phyloP scores from a whole-genome alignment of 2,329 filamentous ascomycete species.

The Fusarium proliferatum region DNA sequence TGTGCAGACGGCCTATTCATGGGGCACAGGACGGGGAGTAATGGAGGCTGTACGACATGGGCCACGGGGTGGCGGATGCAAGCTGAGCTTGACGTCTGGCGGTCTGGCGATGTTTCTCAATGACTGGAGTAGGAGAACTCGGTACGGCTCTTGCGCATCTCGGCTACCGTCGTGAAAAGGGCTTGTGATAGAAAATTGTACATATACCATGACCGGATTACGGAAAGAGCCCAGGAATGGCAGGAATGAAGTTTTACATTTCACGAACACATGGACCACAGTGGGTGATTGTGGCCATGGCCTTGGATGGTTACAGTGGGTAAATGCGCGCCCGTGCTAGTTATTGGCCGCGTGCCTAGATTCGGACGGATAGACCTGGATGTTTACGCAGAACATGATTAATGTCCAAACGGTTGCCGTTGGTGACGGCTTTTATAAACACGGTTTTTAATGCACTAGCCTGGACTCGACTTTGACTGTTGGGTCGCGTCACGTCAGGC shows the following conservation, averaged over 20 bases:
- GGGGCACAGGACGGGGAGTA: constrained; percentile 41
- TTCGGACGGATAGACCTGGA: neutral
- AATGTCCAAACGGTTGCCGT: constrained; percentile 34
- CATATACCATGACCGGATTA: constrained; percentile 55
- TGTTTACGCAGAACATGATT: constrained; percentile 8
- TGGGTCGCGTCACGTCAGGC: constrained; percentile 8
- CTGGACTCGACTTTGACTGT: constrained; percentile 1
- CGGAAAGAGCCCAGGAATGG: constrained; percentile 44
- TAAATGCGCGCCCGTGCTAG: neutral
- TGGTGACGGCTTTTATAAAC: constrained; percentile 23
- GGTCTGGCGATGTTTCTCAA: constrained; percentile 31
- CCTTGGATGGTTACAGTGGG: neutral
- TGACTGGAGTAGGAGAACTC: constrained; percentile 31
- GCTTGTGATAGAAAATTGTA: constrained; percentile 53
- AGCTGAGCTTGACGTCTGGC: constrained; percentile 43
- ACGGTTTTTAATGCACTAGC: constrained; percentile 8
- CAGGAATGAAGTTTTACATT: constrained; percentile 47
- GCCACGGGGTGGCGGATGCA: constrained; percentile 31
- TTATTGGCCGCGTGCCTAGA: neutral
- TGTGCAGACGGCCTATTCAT: constrained; percentile 42
- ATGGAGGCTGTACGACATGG: constrained; percentile 39
- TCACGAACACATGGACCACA: constrained; percentile 10
- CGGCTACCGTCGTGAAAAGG: constrained; percentile 39
- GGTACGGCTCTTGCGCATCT: constrained; percentile 33
- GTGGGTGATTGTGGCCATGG: neutral